Evolutionary conservation across 306 rosid species (phyloP).

Genomic region (Pachyrhizus erosus): DNA sequence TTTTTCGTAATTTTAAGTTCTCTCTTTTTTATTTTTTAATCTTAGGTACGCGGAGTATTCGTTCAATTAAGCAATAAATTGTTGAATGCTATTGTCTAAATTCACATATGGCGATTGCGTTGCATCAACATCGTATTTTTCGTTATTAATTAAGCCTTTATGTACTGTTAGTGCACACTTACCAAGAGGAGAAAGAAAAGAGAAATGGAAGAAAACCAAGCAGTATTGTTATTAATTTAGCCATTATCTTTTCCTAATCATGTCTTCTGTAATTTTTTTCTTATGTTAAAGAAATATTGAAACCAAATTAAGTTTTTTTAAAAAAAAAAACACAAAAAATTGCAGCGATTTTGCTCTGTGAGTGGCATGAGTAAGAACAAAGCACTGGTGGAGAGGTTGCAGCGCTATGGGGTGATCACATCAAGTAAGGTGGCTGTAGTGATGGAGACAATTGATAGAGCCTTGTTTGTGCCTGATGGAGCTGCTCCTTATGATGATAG

Average conservation of each 20-base stretch:
- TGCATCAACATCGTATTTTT: neutral
- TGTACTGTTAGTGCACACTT: neutral
- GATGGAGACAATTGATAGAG: constrained; percentile 83
- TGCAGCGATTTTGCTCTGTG: constrained; percentile 71
- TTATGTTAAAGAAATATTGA: neutral
- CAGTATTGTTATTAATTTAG: neutral
- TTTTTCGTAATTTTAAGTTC: neutral
- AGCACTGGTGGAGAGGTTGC: constrained; percentile 85
- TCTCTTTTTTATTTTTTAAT: neutral
- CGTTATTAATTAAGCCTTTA: neutral
- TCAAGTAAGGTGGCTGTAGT: constrained; percentile 79
- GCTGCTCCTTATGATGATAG: constrained; percentile 71
- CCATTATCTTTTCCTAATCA: neutral
- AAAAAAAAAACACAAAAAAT: neutral
- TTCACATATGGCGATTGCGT: neutral
- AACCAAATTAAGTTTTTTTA: neutral
- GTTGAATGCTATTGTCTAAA: neutral
- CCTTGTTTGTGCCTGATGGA: constrained; percentile 82
- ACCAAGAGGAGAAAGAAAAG: constrained; percentile 10
- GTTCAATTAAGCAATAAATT: neutral
- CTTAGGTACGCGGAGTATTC: neutral
- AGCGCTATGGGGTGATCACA: constrained; percentile 66
- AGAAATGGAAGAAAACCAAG: constrained; percentile 22
- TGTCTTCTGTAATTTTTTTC: neutral
- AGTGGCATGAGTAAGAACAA: constrained; percentile 62